These are phyloP conservation scores for Leucoagaricus sp. DNA, from an alignment of 1,284 basidiomycete genomes.

Conservation along the genomic window DNA sequence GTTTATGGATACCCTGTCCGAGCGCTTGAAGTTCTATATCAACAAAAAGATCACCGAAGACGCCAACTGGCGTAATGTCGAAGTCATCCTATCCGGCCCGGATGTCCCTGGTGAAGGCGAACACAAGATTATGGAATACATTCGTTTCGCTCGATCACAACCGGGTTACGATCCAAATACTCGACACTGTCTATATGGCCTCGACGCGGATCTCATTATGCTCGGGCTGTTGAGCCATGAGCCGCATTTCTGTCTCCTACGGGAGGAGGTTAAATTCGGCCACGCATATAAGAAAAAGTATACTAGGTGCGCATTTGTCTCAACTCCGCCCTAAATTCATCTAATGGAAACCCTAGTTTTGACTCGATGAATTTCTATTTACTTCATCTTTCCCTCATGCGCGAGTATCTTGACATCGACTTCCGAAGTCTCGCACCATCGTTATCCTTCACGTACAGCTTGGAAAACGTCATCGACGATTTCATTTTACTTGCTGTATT, in stretches of 20 bases:
- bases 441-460: conserved; percentile 52
- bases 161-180: conserved; percentile 92
- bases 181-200: conserved; percentile 96
- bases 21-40: conserved; percentile 93
- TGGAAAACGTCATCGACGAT: conserved; percentile 97
- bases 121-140: conserved; percentile 99
- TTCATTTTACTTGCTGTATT: conserved; percentile 97
- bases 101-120: conserved; percentile 99
- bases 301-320: conserved; percentile 52
- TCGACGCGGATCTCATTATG: conserved; percentile 99
- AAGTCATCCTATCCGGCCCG: conserved; percentile 97
- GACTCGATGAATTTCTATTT: conserved; percentile 94
- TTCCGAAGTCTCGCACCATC: conserved; percentile 68
- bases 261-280: conserved; percentile 99
- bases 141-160: conserved; percentile 92
- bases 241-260: conserved; percentile 96
- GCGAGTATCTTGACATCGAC: conserved; percentile 97
- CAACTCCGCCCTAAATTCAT: background rate
- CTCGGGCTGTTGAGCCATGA: conserved; percentile 95
- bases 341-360: conserved; percentile 46
- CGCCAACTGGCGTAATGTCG: conserved; percentile 89
- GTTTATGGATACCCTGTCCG: conserved; percentile 92
- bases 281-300: conserved; percentile 74
- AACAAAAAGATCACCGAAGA: conserved; percentile 97
- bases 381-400: conserved; percentile 91